Evolutionary conservation across 169 alveolate genomes (phyloP).

Genomic region (Eimeria zaria): DNA sequence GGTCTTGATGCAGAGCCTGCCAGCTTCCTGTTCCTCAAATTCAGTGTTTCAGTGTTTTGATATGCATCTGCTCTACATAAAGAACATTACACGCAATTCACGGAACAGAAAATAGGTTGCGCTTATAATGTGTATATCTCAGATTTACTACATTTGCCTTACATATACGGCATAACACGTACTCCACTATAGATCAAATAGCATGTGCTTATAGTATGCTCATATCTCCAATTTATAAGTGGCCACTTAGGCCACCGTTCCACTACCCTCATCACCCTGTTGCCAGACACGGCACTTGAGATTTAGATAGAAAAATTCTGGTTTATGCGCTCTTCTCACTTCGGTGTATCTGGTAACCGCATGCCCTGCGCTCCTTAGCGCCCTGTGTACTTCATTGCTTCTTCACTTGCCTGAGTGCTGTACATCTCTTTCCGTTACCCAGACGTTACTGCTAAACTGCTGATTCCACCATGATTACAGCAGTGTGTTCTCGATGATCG

Average conservation of each 20-base stretch:
- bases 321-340: no score
- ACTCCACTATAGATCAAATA: neutral
- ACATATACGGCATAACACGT: neutral
- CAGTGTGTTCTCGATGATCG: neutral
- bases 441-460: neutral
- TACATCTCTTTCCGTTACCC: neutral
- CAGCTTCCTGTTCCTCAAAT: neutral
- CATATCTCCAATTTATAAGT: neutral
- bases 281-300: neutral
- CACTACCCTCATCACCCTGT: neutral
- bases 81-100: no score
- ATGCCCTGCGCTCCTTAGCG: neutral
- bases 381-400: neutral
- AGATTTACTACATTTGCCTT: neutral
- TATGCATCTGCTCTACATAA: no score
- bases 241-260: neutral
- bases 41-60: no score
- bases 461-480: neutral
- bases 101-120: no score
- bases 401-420: neutral
- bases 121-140: no score
- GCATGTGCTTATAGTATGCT: neutral
- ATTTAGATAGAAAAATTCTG: no score
- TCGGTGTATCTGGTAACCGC: no score
- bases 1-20: neutral